Base-by-base conservation (phyloP, 768 basidiomycete species). In the Gymnopilus junonius region DNA sequence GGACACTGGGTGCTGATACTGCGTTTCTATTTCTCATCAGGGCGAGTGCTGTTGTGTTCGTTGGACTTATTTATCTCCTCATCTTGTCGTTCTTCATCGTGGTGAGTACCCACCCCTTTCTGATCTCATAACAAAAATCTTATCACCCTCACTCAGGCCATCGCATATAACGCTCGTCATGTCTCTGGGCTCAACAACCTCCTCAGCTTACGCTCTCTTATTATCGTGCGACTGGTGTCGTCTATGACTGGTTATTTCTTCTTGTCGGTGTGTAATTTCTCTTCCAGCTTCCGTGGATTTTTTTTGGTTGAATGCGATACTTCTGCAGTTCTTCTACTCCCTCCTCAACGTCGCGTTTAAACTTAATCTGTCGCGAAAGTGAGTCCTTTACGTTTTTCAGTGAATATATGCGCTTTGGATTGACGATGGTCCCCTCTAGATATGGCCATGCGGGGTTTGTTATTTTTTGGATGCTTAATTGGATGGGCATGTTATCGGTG, bases 391-490 rank as follows among this genome's bases (percentile, higher is more conserved):
- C 34, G 34, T 40, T 57, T 21, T 25, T 11, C 12, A 8, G 29
- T 58, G 14, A 56, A 17, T 21, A n/a, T 58, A 34, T 34, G 37
- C 32, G 12, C 14, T 25, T 8, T 32, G 2, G n/a, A 40, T 35
- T 3, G 21, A 3, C 27, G 17, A 32, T n/a, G n/a, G 32, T 59
- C 42, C 54, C 55, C 14, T 32, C 20, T 37, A 80, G 84, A 63
- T 88, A 83, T 62, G 85, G 85, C 20, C 67, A 67, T 53, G 72
- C 69, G 0, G 90, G 89, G 0, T 88, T 91, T 67, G 68, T 90
- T 48, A 74, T 90, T 32, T 88, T 87, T 66, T 91, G 90, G 90
- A 88, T 90, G 86, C 76, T 90, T 65, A 85, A 85, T 64, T 91
- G 82, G 80, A 55, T 81, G 56, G 85, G 80, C 27, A 91, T 91